These are phyloP conservation scores for Glycine tomentella DNA, from an alignment of 306 rosid species.

Conservation along the genomic window DNA sequence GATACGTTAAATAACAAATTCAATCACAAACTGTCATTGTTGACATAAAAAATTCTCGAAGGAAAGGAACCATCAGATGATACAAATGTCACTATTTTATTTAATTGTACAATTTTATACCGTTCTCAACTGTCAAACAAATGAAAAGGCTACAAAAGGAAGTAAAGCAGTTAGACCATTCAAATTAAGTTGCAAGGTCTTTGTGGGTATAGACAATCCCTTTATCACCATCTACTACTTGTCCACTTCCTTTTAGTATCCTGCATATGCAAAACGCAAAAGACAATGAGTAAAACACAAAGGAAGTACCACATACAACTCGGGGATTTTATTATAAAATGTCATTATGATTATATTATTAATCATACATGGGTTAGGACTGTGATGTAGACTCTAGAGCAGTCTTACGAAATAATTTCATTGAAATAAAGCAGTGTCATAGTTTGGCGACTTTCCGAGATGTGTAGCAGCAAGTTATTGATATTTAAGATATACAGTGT, in stretches of 20 bases:
- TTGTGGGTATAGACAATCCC: slow-evolving; percentile 70
- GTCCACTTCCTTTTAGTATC: slow-evolving; percentile 93
- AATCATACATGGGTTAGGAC: neutral
- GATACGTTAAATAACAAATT: neutral
- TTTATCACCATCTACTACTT: slow-evolving; percentile 86
- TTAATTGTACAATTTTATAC: neutral
- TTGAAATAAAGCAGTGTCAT: no score
- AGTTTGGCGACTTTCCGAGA: no score
- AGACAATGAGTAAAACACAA: neutral
- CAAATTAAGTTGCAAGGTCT: slow-evolving; percentile 58
- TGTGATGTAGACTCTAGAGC: neutral
- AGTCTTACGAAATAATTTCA: no score
- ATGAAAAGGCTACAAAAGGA: neutral
- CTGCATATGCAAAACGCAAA: slow-evolving; percentile 55
- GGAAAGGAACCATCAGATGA: neutral
- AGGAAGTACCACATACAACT: neutral
- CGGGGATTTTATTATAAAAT: neutral
- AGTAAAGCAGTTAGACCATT: neutral
- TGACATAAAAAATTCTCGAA: neutral
- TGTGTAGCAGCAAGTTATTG: slow-evolving; percentile 5
- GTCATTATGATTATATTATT: neutral
- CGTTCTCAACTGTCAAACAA: neutral
- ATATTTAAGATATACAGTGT: neutral
- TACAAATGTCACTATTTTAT: neutral
- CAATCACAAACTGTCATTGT: neutral